Evolutionary conservation across 176 grass and related monocot species (phyloP).

Genomic region (Panicum miliaceum): DNA sequence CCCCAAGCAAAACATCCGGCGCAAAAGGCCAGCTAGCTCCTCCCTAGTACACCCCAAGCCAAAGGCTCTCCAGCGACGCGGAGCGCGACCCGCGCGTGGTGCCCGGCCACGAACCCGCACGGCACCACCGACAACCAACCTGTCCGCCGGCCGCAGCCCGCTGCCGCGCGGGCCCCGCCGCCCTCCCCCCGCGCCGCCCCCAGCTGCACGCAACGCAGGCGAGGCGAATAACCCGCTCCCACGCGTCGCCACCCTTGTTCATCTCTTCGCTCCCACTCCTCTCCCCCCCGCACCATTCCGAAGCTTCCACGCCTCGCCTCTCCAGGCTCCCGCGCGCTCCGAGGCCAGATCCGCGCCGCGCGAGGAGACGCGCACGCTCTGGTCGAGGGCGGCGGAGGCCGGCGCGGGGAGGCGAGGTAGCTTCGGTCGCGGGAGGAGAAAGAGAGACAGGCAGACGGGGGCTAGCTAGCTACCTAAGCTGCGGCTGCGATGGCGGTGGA

Average conservation of each 20-base stretch:
- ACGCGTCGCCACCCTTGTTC: neutral
- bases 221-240: neutral
- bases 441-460: too few relatives aligned
- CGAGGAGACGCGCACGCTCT: constrained; percentile 33
- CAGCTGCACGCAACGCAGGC: neutral
- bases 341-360: constrained; percentile 41
- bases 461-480: neutral
- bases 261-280: neutral
- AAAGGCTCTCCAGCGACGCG: neutral
- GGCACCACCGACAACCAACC: constrained; percentile 22
- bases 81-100: constrained; percentile 34
- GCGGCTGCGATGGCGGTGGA: constrained; percentile 43
- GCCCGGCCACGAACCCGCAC: constrained; percentile 37
- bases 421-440: neutral
- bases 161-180: constrained; percentile 26
- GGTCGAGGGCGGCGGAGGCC: neutral
- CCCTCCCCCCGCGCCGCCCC: neutral
- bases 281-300: neutral
- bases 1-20: constrained; percentile 17
- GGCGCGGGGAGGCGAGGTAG: neutral
- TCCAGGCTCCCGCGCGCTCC: neutral
- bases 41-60: too few relatives aligned
- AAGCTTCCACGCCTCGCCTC: constrained; percentile 18
- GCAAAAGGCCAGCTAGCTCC: neutral
- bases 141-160: neutral